Evolutionary conservation across 108 stramenopile species (phyloP), one percentile per base, ranked within the genome.

Genomic region (Bacterosira constricta): DNA sequence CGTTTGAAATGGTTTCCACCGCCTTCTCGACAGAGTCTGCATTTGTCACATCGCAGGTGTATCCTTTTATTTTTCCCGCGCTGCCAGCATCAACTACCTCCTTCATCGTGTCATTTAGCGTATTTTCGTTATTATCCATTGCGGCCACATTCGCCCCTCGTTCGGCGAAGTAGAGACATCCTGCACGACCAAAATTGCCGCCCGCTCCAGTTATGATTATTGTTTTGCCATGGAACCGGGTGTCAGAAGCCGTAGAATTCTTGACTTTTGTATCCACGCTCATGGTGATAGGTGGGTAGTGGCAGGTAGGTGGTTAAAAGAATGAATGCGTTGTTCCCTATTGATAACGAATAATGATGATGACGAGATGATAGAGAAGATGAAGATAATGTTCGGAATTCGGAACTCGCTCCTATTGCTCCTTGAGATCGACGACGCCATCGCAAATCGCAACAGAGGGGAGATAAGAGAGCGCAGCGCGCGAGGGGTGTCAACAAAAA

Each of bases 181-280:
- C 93, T 17, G 63, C 89, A 23, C 91, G 75, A 10, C 96, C 96
- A 52, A 96, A 94, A 59, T 89, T 87, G 13, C 96, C 96, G 0
- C 91, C 95, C 6, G 89, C 95, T n/a, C 95, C 95, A 6, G 95
- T 96, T 31, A 96, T 86, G 15, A 92, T 70, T 25, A 95, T 85
- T 47, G 70, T 78, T 63, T 94, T 90, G 27, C 78, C 79, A 41
- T 20, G 56, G 38, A 79, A 75, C n/a, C 81, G 77, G 3, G 36
- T 36, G 60, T 85, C 84, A 31, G 60, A 34, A 3, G 29, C 35
- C 32, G 7, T 15, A 12, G n/a, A n/a, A n/a, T n/a, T n/a, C n/a
- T n/a, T n/a, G n/a, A n/a, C n/a, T n/a, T n/a, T 37, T 37, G 36
- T 37, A 7, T 37, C 36, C 36, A n/a, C n/a, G n/a, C n/a, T n/a